These are phyloP conservation scores for Lactarius pseudohatsudake DNA, from an alignment of 768 basidiomycete species.

Conservation along the genomic window DNA sequence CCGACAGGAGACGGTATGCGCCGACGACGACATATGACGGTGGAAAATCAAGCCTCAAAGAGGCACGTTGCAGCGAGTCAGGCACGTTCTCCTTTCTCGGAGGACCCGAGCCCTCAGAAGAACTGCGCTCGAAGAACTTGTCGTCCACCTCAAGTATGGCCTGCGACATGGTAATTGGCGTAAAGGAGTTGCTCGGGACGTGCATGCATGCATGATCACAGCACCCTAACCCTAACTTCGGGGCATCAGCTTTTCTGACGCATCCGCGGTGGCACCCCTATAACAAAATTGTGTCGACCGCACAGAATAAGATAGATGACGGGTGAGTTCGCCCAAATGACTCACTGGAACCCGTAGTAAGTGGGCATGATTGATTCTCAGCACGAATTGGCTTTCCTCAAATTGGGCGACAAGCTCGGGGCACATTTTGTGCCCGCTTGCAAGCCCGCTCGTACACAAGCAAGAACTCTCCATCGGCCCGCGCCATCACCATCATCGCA, in stretches of 20 bases:
- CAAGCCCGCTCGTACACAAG: neutral
- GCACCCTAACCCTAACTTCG: neutral
- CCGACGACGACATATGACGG: conserved; percentile 86
- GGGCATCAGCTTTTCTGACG: neutral
- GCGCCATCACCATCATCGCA: conserved; percentile 1
- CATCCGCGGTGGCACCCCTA: neutral
- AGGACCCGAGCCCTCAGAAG: conserved; percentile 20
- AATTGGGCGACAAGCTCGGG: neutral
- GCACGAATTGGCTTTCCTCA: neutral
- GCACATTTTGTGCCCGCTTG: neutral
- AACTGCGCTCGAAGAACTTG: neutral
- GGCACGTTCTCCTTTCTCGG: neutral
- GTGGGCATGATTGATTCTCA: neutral
- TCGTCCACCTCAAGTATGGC: conserved; percentile 5
- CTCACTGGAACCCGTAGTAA: neutral
- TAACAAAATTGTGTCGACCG: neutral
- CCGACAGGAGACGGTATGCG: conserved; percentile 76
- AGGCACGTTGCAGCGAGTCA: conserved; percentile 48
- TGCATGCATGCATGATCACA: neutral
- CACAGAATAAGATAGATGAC: neutral
- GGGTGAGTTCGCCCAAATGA: neutral
- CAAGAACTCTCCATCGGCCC: conserved; percentile 1
- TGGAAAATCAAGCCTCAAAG: conserved; percentile 66
- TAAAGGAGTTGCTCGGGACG: neutral
- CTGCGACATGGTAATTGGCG: conserved; percentile 9